These are phyloP conservation scores for Citrullus mucosospermus DNA, from an alignment of 306 rosid genomes.

Conservation along the genomic window DNA sequence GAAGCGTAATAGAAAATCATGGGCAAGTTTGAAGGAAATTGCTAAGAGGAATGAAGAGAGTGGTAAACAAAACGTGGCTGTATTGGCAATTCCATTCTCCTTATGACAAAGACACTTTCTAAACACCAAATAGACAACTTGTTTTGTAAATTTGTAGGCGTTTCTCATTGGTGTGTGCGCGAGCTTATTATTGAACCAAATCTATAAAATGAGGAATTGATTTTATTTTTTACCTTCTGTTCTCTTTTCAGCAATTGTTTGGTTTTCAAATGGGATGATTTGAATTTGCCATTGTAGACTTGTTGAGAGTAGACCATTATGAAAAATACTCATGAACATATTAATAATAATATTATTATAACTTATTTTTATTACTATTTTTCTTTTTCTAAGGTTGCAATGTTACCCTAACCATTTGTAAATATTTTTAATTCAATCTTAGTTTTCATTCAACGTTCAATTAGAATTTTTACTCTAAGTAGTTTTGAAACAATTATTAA, in stretches of 20 bases:
- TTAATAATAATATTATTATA: too few relatives aligned
- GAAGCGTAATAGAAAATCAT: conserved; percentile 39
- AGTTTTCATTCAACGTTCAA: too few relatives aligned
- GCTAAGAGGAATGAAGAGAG: conserved; percentile 25
- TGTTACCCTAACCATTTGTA: too few relatives aligned
- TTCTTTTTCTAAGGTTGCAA: too few relatives aligned
- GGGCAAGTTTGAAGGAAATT: conserved; percentile 75
- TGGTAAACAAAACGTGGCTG: conserved; percentile 11
- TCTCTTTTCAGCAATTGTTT: neutral
- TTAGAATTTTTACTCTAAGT: too few relatives aligned
- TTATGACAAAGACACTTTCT: neutral
- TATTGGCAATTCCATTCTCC: neutral
- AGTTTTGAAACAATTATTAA: too few relatives aligned
- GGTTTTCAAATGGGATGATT: neutral
- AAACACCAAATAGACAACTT: neutral
- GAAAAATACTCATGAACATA: neutral
- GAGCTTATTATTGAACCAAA: too few relatives aligned
- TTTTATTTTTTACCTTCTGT: neutral
- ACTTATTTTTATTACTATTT: too few relatives aligned
- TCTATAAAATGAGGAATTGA: neutral
- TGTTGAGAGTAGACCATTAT: neutral
- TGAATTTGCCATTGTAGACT: neutral
- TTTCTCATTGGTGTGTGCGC: neutral
- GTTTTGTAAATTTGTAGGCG: neutral
- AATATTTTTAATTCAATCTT: too few relatives aligned